Evolutionary conservation across 352 stramenopile species (phyloP).

Genomic region (Globisporangium abappressorium): DNA sequence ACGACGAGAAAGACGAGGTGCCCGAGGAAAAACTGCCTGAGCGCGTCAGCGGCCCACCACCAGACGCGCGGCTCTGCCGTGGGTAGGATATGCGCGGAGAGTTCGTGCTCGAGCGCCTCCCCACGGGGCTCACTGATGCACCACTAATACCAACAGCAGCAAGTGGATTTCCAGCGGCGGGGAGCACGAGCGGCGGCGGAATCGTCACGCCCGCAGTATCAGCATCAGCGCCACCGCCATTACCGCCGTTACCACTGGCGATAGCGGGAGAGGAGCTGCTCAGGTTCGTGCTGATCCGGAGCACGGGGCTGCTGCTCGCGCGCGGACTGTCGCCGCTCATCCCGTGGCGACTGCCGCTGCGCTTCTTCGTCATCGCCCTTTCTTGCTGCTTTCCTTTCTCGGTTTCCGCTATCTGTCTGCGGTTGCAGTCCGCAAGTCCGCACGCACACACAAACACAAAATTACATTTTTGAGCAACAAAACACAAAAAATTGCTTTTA

Average conservation of each 20-base stretch:
- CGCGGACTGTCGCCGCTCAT: constrained; percentile 1
- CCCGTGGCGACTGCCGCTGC: constrained; percentile 14
- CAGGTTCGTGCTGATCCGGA: constrained; percentile 20
- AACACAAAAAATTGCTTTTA: background rate
- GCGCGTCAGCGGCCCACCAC: constrained; percentile 4
- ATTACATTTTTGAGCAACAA: background rate
- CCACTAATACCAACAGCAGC: background rate
- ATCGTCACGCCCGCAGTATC: background rate
- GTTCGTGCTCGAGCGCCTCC: constrained; percentile 10
- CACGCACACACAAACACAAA: background rate
- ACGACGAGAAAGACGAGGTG: constrained; percentile 18
- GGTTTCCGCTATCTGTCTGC: background rate
- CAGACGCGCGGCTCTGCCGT: constrained; percentile 7
- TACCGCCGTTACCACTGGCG: background rate
- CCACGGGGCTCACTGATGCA: background rate
- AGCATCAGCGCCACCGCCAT: background rate
- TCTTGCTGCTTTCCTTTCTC: background rate
- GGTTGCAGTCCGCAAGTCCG: background rate
- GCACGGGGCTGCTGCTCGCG: background rate
- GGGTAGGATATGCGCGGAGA: constrained; percentile 16
- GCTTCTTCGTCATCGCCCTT: constrained; percentile 19
- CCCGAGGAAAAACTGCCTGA: constrained; percentile 21
- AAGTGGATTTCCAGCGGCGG: background rate
- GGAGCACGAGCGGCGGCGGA: constrained; percentile 9
- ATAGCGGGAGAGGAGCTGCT: background rate